Evolutionary conservation across 768 basidiomycete species (phyloP).

Genomic region (Phaeotremella fagi): DNA sequence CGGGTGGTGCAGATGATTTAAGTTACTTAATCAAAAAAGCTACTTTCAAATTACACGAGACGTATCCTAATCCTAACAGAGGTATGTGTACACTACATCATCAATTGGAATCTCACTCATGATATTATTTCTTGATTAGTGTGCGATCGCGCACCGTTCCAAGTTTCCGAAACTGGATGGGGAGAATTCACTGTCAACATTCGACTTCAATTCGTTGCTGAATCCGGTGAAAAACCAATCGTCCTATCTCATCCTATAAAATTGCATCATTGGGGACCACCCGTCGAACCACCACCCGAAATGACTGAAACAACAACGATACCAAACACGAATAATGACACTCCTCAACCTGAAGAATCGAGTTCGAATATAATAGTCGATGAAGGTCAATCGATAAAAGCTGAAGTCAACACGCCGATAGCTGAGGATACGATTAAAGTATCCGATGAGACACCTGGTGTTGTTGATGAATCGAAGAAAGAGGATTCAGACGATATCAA

Average conservation of each 20-base stretch:
- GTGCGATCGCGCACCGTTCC: constrained; percentile 87
- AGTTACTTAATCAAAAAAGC: constrained; percentile 91
- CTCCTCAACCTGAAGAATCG: neutral
- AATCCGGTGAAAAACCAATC: constrained; percentile 86
- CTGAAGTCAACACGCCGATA: neutral
- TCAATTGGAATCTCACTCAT: constrained; percentile 2
- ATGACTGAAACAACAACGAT: no score
- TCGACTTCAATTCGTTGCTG: constrained; percentile 78
- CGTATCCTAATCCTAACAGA: constrained; percentile 82
- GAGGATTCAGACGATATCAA: no score
- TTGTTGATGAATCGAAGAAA: neutral
- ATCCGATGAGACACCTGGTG: no score
- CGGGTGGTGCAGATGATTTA: constrained; percentile 81
- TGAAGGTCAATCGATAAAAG: neutral
- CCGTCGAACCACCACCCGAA: constrained; percentile 45
- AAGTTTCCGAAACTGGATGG: constrained; percentile 97
- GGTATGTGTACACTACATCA: constrained; percentile 55
- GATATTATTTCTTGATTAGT: constrained; percentile 53
- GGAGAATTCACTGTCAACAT: constrained; percentile 98
- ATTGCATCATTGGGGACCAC: constrained; percentile 56
- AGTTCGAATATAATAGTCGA: neutral
- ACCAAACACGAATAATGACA: constrained; percentile 49
- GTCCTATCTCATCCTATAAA: constrained; percentile 89
- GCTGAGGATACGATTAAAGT: neutral
- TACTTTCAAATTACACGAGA: constrained; percentile 95